phyloP scores from a whole-genome alignment of 129 eudicot species.

The Escallonia rubra region DNA sequence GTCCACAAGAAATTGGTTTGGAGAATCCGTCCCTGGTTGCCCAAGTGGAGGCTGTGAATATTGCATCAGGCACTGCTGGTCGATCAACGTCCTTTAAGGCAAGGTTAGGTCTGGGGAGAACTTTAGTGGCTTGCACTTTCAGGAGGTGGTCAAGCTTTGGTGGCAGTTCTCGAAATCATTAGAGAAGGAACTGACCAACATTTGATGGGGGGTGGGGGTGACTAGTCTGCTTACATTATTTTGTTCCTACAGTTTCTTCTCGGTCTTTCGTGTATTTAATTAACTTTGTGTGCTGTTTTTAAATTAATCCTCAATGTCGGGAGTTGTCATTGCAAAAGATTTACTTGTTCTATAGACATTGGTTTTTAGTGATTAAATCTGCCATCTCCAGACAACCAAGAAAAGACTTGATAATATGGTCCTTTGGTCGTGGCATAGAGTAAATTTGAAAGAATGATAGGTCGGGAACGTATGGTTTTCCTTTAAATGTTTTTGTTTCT shows the following conservation, averaged over 20 bases:
- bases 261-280: conserved; percentile 5
- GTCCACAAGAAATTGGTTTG: conserved; percentile 28
- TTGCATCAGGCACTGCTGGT: conserved; percentile 36
- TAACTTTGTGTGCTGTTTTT: conserved; percentile 5
- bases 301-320: conserved; percentile 8
- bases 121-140: conserved; percentile 43
- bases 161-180: conserved; percentile 39
- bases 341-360: neutral
- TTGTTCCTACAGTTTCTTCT: neutral
- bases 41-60: conserved; percentile 23
- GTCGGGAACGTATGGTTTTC: too few species aligned
- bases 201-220: neutral
- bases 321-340: conserved; percentile 2
- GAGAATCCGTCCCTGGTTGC: conserved; percentile 18
- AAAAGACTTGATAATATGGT: too few species aligned
- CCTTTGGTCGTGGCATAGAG: too few species aligned
- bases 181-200: conserved; percentile 13
- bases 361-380: neutral
- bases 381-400: neutral
- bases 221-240: neutral
- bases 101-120: conserved; percentile 59
- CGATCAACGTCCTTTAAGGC: conserved; percentile 56
- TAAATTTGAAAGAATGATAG: too few species aligned
- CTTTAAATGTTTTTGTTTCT: too few species aligned
- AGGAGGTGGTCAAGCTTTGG: conserved; percentile 72